Percentiles rank a stretch among this genome's conserved stretches.
Evolutionary conservation across 2,329 filamentous ascomycete genomes (phyloP).

Genomic region (Fusarium nematophilum): DNA sequence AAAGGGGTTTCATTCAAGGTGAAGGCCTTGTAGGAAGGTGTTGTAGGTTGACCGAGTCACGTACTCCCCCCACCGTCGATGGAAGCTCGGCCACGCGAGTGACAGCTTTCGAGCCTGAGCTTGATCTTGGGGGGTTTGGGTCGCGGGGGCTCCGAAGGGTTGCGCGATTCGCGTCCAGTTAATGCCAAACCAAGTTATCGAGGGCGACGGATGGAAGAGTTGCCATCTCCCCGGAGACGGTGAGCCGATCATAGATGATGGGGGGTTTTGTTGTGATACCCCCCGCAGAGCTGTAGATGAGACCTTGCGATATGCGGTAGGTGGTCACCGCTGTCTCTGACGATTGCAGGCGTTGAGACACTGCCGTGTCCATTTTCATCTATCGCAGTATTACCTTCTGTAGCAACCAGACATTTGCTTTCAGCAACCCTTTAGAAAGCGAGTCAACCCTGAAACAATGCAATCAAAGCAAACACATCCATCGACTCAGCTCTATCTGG

Average conservation of each 20-base stretch:
- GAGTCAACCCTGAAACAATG: too few species aligned
- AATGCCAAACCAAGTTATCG: neutral
- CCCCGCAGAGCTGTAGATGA: neutral
- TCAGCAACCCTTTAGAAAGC: too few species aligned
- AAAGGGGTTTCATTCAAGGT: neutral
- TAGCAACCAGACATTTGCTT: neutral
- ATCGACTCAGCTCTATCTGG: too few species aligned
- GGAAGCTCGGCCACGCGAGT: constrained; percentile 32
- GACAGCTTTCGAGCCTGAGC: constrained; percentile 10
- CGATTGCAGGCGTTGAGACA: neutral
- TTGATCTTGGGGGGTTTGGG: constrained; percentile 1
- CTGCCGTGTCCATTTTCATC: neutral
- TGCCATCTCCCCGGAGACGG: constrained; percentile 3
- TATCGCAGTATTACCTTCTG: too few species aligned
- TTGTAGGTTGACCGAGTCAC: constrained; percentile 28
- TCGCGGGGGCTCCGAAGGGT: constrained; percentile 23
- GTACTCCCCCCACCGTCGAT: constrained; percentile 10
- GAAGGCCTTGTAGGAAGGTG: constrained; percentile 2
- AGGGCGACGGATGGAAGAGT: neutral
- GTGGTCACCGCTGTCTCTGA: neutral
- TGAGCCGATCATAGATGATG: constrained; percentile 6
- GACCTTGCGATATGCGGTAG: neutral
- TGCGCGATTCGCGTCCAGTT: constrained; percentile 1
- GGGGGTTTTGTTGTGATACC: neutral
- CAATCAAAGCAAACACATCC: too few species aligned